A percentile compares a stretch with the other conserved stretches of the same genome.
Conservation (phyloP, 2,329 filamentous ascomycete genomes). For the Stachybotrys echinatus region DNA sequence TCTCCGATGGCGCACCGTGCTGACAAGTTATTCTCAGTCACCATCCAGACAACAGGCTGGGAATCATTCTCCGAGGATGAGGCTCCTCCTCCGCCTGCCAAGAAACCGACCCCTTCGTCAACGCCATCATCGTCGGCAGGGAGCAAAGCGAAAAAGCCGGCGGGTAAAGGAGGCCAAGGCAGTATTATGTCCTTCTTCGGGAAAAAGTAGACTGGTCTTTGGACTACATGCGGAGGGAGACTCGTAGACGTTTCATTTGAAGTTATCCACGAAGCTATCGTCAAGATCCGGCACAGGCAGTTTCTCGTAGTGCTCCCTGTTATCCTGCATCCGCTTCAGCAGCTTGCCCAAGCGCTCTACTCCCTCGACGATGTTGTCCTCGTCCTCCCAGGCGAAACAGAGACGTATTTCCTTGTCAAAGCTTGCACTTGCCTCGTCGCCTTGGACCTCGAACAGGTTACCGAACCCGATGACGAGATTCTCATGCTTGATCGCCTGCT, state of each 20-base stretch:
- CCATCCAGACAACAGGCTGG: slow-evolving; percentile 78
- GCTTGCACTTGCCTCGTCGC: slow-evolving; percentile 44
- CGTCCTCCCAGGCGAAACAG: slow-evolving; percentile 70
- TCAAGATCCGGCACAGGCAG: slow-evolving; percentile 7
- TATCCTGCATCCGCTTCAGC: slow-evolving; percentile 23
- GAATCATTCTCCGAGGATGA: slow-evolving; percentile 94
- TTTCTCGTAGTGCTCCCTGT: slow-evolving; percentile 18
- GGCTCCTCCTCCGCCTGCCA: slow-evolving; percentile 42
- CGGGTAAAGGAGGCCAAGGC: slow-evolving; percentile 60
- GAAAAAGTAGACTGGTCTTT: slow-evolving; percentile 51
- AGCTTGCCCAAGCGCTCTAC: slow-evolving; percentile 56
- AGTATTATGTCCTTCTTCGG: slow-evolving; percentile 91
- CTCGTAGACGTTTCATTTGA: slow-evolving; percentile 15
- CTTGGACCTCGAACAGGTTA: slow-evolving; percentile 61
- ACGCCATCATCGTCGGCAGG: slow-evolving; percentile 39
- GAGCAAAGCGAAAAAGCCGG: slow-evolving; percentile 48
- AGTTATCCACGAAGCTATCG: slow-evolving; percentile 13
- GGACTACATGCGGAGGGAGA: background rate
- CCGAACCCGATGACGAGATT: slow-evolving; percentile 65
- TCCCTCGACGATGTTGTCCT: slow-evolving; percentile 60
- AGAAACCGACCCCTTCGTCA: slow-evolving; percentile 46
- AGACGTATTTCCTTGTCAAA: slow-evolving; percentile 60
- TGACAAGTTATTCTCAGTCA: slow-evolving; percentile 56
- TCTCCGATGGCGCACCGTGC: background rate
- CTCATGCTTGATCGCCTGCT: slow-evolving; percentile 54